A percentile compares a stretch with the other conserved stretches of the same genome.
phyloP scores from a whole-genome alignment of 2,329 filamentous ascomycete species.

The Rasamsonia emersonii region DNA sequence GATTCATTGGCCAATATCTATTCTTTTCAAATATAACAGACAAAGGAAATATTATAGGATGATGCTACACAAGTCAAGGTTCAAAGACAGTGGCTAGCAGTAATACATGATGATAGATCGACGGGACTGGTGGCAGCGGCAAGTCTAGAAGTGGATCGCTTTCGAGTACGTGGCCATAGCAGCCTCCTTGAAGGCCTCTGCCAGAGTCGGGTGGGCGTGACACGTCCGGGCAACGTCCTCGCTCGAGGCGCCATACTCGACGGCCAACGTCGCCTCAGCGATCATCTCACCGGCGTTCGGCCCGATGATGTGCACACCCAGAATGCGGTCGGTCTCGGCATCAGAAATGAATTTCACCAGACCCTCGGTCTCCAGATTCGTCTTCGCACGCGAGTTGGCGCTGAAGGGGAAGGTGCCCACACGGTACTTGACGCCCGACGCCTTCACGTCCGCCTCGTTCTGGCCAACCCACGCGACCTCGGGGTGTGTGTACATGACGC shows the following conservation, averaged over 20 bases:
- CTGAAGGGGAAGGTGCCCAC: slow-evolving; percentile 93
- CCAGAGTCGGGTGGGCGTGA: slow-evolving; percentile 91
- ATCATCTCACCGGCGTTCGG: slow-evolving; percentile 98
- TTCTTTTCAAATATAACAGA: no score
- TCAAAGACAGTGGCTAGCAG: slow-evolving; percentile 26
- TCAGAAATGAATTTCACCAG: slow-evolving; percentile 96
- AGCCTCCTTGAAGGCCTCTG: slow-evolving; percentile 99
- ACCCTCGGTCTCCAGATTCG: slow-evolving; percentile 91
- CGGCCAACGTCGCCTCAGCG: slow-evolving; percentile 85
- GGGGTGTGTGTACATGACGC: slow-evolving; percentile 98
- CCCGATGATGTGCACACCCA: slow-evolving; percentile 94
- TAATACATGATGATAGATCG: slow-evolving; percentile 17
- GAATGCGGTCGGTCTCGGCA: slow-evolving; percentile 88
- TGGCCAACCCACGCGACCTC: slow-evolving; percentile 98
- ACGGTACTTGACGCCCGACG: slow-evolving; percentile 81
- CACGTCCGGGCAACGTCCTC: slow-evolving; percentile 93
- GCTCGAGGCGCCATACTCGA: slow-evolving; percentile 92
- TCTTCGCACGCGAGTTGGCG: slow-evolving; percentile 98
- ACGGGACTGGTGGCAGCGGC: no score
- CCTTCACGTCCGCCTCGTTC: slow-evolving; percentile 93
- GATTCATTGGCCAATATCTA: no score
- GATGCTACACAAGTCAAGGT: no score
- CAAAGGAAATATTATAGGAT: no score
- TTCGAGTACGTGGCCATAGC: slow-evolving; percentile 95
- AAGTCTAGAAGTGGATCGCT: slow-evolving; percentile 86